These are phyloP conservation scores for Poronia punctata DNA, from an alignment of 495 filamentous ascomycete species.

Conservation along the genomic window DNA sequence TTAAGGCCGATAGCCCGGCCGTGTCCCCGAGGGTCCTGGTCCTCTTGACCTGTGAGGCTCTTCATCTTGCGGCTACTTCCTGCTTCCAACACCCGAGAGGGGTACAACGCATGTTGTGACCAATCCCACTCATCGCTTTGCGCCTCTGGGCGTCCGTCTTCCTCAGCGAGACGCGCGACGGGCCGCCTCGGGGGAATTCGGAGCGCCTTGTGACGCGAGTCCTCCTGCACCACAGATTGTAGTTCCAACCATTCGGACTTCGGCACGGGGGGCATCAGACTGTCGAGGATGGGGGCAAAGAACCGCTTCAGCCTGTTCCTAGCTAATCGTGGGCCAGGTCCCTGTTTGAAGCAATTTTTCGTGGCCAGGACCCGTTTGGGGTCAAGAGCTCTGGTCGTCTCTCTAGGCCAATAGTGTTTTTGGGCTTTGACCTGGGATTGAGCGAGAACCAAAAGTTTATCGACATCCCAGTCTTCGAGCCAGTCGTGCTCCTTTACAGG, in stretches of 20 bases:
- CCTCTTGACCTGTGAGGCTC: constrained; percentile 29
- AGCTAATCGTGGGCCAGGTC: no score
- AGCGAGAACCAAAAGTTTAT: constrained; percentile 27
- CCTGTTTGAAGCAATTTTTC: constrained; percentile 61
- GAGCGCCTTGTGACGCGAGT: constrained; percentile 32
- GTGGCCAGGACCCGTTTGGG: constrained; percentile 48
- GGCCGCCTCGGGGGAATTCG: constrained; percentile 22
- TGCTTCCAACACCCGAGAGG: constrained; percentile 19
- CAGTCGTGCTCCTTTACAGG: constrained; percentile 31
- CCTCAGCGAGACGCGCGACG: constrained; percentile 8
- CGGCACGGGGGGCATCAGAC: constrained; percentile 67
- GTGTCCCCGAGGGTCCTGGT: constrained; percentile 27
- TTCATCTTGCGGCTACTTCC: constrained; percentile 20
- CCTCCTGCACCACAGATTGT: constrained; percentile 50
- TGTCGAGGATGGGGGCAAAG: no score
- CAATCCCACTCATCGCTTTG: constrained; percentile 8
- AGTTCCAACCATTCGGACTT: constrained; percentile 57
- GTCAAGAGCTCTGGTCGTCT: constrained; percentile 33
- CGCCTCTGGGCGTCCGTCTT: neutral
- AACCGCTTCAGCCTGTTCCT: no score
- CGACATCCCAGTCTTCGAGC: constrained; percentile 37
- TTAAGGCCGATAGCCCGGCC: constrained; percentile 22
- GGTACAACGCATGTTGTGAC: constrained; percentile 15
- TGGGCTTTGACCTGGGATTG: constrained; percentile 21
- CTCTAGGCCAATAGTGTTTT: constrained; percentile 19